Evolutionary conservation across 257 asterid genomes (phyloP), one percentile per base, ranked within the genome.

Genomic region (Avicennia marina): DNA sequence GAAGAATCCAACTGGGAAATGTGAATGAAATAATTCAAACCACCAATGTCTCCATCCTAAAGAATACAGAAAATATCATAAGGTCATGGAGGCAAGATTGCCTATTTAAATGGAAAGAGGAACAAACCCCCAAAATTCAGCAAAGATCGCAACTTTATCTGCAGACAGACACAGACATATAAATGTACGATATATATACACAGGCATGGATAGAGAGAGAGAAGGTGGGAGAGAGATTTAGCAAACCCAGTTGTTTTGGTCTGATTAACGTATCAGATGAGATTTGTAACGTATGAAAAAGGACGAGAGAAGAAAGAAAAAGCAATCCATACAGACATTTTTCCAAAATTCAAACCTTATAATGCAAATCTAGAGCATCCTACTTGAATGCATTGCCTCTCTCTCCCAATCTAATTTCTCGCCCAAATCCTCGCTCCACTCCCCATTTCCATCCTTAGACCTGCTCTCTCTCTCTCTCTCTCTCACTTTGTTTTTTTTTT

Each of bases 301-400:
- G n/a, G n/a, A n/a, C n/a, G n/a, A n/a, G n/a, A n/a, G n/a, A n/a
- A 46, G 54, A 41, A 16, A 12, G n/a, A 29, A 10, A 53, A 53
- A 53, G 31, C 44, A 16, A 53, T n/a, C n/a, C n/a, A n/a, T n/a
- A n/a, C n/a, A n/a, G n/a, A n/a, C n/a, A n/a, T 20, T 21, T 16
- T 36, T 66, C 33, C 32, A 59, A 65, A 71, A 53, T 65, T 64
- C 55, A 64, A 66, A 50, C 21, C 13, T 45, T 45, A 29, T 45
- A 66, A 53, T 73, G 73, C 65, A 78, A 81, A 81, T 81, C 88
- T 75, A 77, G 69, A 63, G 70, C 50, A 74, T 65, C 59, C 77
- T 57, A 60, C 53, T 36, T 54, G 56, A 71, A 76, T 47, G 70
- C 52, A 46, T 61, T 45, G 43, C 58, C 55, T 8, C 62, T 62